Base-by-base conservation (phyloP, 2,329 filamentous ascomycete species). In the Trichoderma afroharzianum region DNA sequence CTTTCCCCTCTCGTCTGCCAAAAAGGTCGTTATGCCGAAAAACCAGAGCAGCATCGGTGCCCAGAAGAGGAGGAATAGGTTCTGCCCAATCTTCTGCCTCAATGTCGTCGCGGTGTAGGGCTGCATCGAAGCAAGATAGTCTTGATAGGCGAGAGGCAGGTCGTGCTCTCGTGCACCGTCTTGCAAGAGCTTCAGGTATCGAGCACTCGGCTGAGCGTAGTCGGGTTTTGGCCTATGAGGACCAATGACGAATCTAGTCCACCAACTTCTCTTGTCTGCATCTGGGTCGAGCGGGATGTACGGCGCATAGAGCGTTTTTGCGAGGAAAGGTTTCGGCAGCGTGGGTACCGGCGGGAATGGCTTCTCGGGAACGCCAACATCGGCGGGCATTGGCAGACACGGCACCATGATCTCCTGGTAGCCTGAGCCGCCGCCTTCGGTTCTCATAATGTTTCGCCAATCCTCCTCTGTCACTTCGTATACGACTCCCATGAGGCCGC, bases 381-480 rank as follows among this genome's bases (percentile, higher is more conserved):
- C 83, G 14, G 86, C 82, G 0, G 89, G 85, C 9, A 98, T 87
- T 0, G 90, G 85, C 74, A 93, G 85, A 81, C 95, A 98, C 32
- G 92, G 89, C 14, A 97, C 90, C 0, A 93, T 78, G 12, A 97
- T 89, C 78, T 98, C 94, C 71, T 91, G 85, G 83, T 99, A 99
- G n/a, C 91, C 88, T 3, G 90, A 83, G 21, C 95, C 95, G 36
- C 93, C 95, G 66, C 95, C 95, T 80, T 99, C 96, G 6, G 95
- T 98, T 6, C 91, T 91, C 73, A 98, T 91, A 76, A 99, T 97
- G 72, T 88, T 92, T 7, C 90, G 87, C 79, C 93, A 99, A 82
- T 99, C 96, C 57, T 87, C 81, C 21, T 87, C 83, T 1, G 94
- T 97, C 33, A 98, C 93, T 83, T 98, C 95, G 83, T 99, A 99